These are phyloP conservation scores for Erigeron philadelphicus DNA, from an alignment of 140 eudicot genomes.

Conservation along the genomic window DNA sequence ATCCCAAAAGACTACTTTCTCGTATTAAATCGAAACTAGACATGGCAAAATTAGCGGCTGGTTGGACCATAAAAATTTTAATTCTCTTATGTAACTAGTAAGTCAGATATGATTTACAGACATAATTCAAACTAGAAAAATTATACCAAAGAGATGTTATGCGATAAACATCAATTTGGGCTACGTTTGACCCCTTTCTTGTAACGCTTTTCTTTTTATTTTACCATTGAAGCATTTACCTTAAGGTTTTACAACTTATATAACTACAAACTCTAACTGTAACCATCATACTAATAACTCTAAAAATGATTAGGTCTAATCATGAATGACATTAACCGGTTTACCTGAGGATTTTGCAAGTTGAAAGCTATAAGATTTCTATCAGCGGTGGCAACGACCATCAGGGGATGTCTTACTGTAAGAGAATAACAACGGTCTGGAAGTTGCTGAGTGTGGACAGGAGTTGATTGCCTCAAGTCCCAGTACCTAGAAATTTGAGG, in stretches of 20 bases:
- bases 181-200: not conserved
- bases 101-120: not conserved
- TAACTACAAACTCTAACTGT: not conserved
- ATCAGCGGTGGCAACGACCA: constrained; percentile 98
- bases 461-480: constrained; percentile 86
- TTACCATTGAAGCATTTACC: no score
- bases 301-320: not conserved
- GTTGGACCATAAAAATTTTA: not conserved
- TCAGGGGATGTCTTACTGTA: constrained; percentile 70
- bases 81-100: not conserved
- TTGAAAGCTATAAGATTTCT: constrained; percentile 71
- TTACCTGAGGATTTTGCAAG: constrained; percentile 96
- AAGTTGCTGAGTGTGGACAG: constrained; percentile 74
- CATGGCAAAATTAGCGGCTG: not conserved
- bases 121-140: not conserved
- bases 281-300: not conserved
- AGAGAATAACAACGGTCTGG: constrained; percentile 95
- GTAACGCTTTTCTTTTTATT: not conserved
- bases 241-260: no score
- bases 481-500: constrained; percentile 56
- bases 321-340: constrained; percentile 1
- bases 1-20: not conserved
- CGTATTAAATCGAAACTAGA: constrained; percentile 5
- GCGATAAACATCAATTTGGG: not conserved
- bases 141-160: not conserved